Conservation (phyloP, 2,329 filamentous ascomycete genomes). For the Plectosphaerella sp. region DNA sequence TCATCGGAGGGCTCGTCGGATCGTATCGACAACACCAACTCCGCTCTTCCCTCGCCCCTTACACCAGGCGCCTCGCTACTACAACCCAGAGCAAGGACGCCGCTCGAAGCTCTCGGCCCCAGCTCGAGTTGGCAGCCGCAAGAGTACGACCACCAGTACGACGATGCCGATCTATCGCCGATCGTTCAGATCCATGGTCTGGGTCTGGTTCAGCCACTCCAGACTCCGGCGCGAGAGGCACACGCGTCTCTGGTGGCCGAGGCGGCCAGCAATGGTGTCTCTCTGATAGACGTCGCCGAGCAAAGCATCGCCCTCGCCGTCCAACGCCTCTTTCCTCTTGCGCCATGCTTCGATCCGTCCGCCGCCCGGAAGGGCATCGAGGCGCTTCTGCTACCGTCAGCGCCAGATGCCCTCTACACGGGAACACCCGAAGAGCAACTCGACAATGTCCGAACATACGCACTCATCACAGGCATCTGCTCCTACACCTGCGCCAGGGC, state of each 20-base stretch:
- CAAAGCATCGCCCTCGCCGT: not conserved
- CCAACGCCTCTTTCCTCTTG: not conserved
- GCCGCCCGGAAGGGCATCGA: not conserved
- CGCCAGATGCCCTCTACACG: not conserved
- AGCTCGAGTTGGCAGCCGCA: too few species aligned
- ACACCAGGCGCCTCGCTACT: too few species aligned
- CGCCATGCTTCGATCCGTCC: not conserved
- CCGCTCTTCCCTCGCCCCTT: too few species aligned
- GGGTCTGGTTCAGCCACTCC: too few species aligned
- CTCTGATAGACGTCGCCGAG: not conserved
- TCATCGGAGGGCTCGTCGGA: not conserved
- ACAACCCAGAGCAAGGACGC: not conserved
- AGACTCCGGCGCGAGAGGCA: not conserved
- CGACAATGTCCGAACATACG: constrained; percentile 21
- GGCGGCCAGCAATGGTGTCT: not conserved
- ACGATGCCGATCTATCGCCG: too few species aligned
- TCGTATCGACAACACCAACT: not conserved
- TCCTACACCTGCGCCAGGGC: constrained; percentile 37
- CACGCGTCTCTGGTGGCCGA: not conserved
- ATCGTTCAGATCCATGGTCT: too few species aligned
- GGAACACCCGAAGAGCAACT: not conserved
- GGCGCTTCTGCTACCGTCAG: not conserved
- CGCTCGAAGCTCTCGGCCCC: not conserved
- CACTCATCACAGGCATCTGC: constrained; percentile 37
- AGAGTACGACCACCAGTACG: too few species aligned